Evolutionary conservation across 768 basidiomycete species (phyloP), one percentile per base, ranked within the genome.

Genomic region (Kwoniella pini): DNA sequence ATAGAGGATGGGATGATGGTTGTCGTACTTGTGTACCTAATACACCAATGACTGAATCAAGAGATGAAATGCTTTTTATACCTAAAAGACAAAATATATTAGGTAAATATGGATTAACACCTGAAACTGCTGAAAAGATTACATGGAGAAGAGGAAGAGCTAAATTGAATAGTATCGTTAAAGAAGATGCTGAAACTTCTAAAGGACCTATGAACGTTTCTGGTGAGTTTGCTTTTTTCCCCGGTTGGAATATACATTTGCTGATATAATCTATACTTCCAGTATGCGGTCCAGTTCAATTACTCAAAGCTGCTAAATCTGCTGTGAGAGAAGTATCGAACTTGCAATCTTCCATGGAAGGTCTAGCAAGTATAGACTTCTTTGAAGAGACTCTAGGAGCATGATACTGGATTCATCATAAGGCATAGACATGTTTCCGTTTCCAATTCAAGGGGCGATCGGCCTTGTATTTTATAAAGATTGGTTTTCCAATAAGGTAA

Each of bases 381-480:
- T 64, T 59, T 26, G 70, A 71, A 38, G 70, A 71, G 53, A 71
- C 70, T 5, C 45, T 71, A 4, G 70, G 70, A 21, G 63, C 66
- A 26, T 70, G n/a, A n/a, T n/a, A n/a, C n/a, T n/a, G n/a, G n/a
- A n/a, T n/a, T n/a, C n/a, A n/a, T n/a, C n/a, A n/a, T n/a, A n/a
- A n/a, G n/a, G n/a, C n/a, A n/a, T n/a, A n/a, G n/a, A n/a, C n/a
- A n/a, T n/a, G n/a, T n/a, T n/a, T n/a, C n/a, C n/a, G n/a, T n/a
- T n/a, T n/a, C n/a, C n/a, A n/a, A n/a, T n/a, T n/a, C n/a, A n/a
- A n/a, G n/a, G n/a, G n/a, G n/a, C n/a, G n/a, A n/a, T n/a, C n/a
- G n/a, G n/a, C n/a, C n/a, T n/a, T n/a, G n/a, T n/a, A n/a, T n/a
- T n/a, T n/a, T n/a, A n/a, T n/a, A n/a, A n/a, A n/a, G n/a, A n/a